Evolutionary conservation across 2,329 filamentous ascomycete genomes (phyloP).

Genomic region (Xylaria sp.): DNA sequence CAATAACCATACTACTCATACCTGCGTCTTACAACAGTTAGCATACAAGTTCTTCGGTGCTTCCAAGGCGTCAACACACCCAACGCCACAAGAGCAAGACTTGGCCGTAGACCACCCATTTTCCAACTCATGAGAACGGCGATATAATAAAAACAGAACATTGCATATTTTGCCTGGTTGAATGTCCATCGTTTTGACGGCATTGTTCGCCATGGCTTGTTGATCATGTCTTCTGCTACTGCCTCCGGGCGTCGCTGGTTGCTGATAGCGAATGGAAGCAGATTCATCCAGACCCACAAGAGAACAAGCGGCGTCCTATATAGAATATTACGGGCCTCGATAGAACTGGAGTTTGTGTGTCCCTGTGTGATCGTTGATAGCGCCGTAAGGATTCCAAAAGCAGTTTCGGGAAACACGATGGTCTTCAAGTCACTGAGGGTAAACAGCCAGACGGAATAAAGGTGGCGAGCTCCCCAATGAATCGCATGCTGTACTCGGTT

Average conservation of each 20-base stretch:
- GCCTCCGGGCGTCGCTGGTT: constrained; percentile 32
- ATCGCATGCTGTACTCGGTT: too few relatives aligned
- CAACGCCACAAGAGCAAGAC: not conserved
- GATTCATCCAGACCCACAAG: constrained; percentile 35
- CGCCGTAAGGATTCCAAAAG: constrained; percentile 18
- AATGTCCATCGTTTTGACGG: constrained; percentile 28
- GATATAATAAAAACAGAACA: constrained; percentile 11
- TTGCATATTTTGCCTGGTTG: constrained; percentile 18
- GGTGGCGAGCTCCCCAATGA: constrained; percentile 4
- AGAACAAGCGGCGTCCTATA: constrained; percentile 11
- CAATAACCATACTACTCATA: too few relatives aligned
- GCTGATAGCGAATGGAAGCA: constrained; percentile 33
- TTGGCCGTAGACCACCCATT: constrained; percentile 22
- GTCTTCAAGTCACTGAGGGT: constrained; percentile 30
- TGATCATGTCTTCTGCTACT: constrained; percentile 34
- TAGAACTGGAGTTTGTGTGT: not conserved
- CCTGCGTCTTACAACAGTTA: too few relatives aligned
- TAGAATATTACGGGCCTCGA: not conserved
- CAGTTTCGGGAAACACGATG: constrained; percentile 19
- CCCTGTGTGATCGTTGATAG: not conserved
- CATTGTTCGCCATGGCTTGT: constrained; percentile 39
- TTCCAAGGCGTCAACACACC: too few relatives aligned
- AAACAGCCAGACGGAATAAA: constrained; percentile 27
- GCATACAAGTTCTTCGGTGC: too few relatives aligned
- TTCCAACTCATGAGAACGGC: constrained; percentile 11